phyloP scores from a whole-genome alignment of 352 stramenopile species.

The Pythium grandisporangium region DNA sequence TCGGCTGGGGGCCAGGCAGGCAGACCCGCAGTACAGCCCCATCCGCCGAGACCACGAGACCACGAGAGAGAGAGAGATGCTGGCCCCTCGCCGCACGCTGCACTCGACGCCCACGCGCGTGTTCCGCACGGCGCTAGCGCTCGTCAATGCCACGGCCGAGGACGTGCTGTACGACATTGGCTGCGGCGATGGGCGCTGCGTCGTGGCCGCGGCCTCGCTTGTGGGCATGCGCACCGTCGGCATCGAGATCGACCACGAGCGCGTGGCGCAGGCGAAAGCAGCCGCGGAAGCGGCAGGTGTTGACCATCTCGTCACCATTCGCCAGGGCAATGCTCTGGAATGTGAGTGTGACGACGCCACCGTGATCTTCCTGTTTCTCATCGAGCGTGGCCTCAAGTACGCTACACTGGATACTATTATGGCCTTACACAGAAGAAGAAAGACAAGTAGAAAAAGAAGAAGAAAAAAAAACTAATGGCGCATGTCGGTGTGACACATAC shows the following conservation, averaged over 20 bases:
- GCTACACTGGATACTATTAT: too few relatives aligned
- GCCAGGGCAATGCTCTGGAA: conserved; percentile 62
- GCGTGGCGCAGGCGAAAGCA: conserved; percentile 18
- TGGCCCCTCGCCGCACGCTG: conserved; percentile 70
- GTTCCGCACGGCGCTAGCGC: conserved; percentile 43
- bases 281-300: conserved; percentile 19
- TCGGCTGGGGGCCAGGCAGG: too few relatives aligned
- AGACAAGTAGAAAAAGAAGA: background rate
- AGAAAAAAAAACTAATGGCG: background rate
- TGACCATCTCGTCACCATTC: conserved; percentile 45
- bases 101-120: conserved; percentile 66
- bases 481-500: too few relatives aligned
- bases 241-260: conserved; percentile 55
- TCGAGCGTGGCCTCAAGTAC: conserved; percentile 56
- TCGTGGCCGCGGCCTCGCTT: conserved; percentile 41
- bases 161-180: conserved; percentile 78
- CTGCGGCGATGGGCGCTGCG: conserved; percentile 63
- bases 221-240: conserved; percentile 46
- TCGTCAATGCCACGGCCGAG: conserved; percentile 18
- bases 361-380: conserved; percentile 78
- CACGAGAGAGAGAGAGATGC: too few relatives aligned
- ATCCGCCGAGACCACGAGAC: too few relatives aligned
- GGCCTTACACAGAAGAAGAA: too few relatives aligned
- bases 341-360: conserved; percentile 53
- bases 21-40: too few relatives aligned